phyloP scores from a whole-genome alignment of 2,329 filamentous ascomycete genomes.

The Scedosporium dehoogii region DNA sequence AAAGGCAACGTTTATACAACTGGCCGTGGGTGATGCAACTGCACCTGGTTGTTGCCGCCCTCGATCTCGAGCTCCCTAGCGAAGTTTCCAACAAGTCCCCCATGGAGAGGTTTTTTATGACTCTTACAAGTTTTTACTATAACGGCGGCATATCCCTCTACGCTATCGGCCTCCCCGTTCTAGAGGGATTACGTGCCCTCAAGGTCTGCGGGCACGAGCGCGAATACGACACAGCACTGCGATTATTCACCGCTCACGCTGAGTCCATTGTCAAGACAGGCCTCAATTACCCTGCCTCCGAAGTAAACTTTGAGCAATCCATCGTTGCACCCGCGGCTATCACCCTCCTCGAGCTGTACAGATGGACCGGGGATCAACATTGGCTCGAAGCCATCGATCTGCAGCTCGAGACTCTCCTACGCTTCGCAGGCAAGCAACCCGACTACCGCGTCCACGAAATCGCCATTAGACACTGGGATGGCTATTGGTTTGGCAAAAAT shows the following conservation, averaged over 20 bases:
- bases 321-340: conserved; percentile 10
- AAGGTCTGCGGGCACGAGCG: background rate
- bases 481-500: conserved; percentile 11
- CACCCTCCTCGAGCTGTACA: conserved; percentile 35
- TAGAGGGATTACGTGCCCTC: conserved; percentile 5
- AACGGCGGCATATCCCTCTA: conserved; percentile 9
- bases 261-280: conserved; percentile 1
- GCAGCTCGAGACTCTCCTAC: conserved; percentile 7
- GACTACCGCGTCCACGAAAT: conserved; percentile 10
- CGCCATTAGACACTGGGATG: conserved; percentile 10
- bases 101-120: conserved; percentile 1
- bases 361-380: conserved; percentile 27
- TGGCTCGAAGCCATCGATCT: conserved; percentile 18
- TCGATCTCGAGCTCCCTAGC: conserved; percentile 1
- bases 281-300: conserved; percentile 8
- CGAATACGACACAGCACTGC: background rate
- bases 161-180: conserved; percentile 8
- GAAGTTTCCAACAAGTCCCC: conserved; percentile 5
- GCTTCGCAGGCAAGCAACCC: conserved; percentile 9
- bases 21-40: conserved; percentile 10
- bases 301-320: conserved; percentile 11
- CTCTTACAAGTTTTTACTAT: conserved; percentile 8
- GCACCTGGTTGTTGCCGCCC: conserved; percentile 7
- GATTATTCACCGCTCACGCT: conserved; percentile 3
- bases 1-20: conserved; percentile 8